A percentile compares a stretch with the other conserved stretches of the same genome.
Conservation (phyloP, 208 protist genomes). For the Acanthamoeba castellanii region DNA sequence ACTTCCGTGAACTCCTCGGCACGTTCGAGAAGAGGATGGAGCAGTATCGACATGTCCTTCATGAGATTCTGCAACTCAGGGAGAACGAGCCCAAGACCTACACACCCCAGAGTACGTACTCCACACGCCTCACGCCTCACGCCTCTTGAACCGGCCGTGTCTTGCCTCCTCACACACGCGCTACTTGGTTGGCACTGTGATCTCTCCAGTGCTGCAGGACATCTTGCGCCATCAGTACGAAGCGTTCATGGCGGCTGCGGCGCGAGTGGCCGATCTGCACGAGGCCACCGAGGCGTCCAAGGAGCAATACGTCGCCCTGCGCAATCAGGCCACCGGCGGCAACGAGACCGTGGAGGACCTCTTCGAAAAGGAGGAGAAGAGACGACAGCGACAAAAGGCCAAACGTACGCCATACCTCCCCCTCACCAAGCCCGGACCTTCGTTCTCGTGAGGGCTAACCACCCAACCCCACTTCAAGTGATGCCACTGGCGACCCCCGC, state of each 20-base stretch:
- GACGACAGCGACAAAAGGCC: slow-evolving; percentile 36
- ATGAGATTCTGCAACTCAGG: not conserved
- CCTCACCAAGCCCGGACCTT: not conserved
- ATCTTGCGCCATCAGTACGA: slow-evolving; percentile 71
- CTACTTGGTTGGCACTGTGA: too few species aligned
- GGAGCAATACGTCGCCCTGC: slow-evolving; percentile 15
- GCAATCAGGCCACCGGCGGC: not conserved
- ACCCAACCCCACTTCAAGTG: not conserved
- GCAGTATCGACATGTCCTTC: slow-evolving; percentile 38
- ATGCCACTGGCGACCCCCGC: slow-evolving; percentile 18
- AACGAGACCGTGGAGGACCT: slow-evolving; percentile 42
- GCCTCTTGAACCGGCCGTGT: not conserved
- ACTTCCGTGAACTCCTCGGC: slow-evolving; percentile 18
- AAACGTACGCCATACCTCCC: not conserved
- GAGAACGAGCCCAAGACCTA: not conserved
- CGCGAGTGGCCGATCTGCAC: slow-evolving; percentile 26
- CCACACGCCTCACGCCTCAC: not conserved
- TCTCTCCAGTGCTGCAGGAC: slow-evolving; percentile 30
- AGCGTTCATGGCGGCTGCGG: slow-evolving; percentile 48
- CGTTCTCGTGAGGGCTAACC: not conserved
- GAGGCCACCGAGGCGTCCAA: not conserved
- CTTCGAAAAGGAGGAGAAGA: slow-evolving; percentile 36
- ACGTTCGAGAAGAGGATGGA: slow-evolving; percentile 71
- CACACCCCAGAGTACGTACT: slow-evolving; percentile 47
- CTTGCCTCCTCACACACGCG: not conserved